A percentile compares a stretch with the other conserved stretches of the same genome.
These are phyloP conservation scores for Neurospora sp. DNA, from an alignment of 495 filamentous ascomycete species.

Conservation along the genomic window DNA sequence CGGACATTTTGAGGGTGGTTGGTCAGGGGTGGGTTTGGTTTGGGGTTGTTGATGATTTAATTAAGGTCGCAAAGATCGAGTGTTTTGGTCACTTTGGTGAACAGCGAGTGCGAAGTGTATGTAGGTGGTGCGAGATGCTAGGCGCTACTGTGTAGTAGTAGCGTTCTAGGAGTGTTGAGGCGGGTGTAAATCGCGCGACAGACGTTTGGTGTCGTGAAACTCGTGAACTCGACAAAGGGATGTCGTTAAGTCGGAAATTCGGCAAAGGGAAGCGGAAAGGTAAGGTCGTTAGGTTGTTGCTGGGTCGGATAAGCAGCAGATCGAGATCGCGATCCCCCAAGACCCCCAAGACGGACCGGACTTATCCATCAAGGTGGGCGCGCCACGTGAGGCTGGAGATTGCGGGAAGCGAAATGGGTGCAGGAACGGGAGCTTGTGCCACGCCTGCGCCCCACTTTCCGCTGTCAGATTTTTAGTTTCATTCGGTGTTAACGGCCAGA, in stretches of 20 bases:
- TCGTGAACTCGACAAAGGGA: not conserved
- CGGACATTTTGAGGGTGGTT: constrained; percentile 57
- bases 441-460: not conserved
- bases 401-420: not conserved
- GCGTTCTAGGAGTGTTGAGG: not conserved
- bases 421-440: not conserved
- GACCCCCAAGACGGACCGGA: not conserved
- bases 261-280: not conserved
- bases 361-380: not conserved
- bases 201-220: not conserved
- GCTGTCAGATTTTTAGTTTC: not conserved
- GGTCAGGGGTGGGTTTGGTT: not conserved
- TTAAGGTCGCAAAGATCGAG: not conserved
- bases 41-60: not conserved
- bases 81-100: not conserved
- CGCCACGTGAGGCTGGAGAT: not conserved
- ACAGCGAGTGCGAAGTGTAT: not conserved
- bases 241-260: not conserved
- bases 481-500: not conserved
- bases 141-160: no score
- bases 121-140: not conserved
- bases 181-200: not conserved
- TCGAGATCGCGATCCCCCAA: not conserved
- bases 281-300: not conserved
- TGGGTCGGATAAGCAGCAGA: not conserved